Evolutionary conservation across 2,329 filamentous ascomycete genomes (phyloP).

Genomic region (Arthroderma uncinatum): DNA sequence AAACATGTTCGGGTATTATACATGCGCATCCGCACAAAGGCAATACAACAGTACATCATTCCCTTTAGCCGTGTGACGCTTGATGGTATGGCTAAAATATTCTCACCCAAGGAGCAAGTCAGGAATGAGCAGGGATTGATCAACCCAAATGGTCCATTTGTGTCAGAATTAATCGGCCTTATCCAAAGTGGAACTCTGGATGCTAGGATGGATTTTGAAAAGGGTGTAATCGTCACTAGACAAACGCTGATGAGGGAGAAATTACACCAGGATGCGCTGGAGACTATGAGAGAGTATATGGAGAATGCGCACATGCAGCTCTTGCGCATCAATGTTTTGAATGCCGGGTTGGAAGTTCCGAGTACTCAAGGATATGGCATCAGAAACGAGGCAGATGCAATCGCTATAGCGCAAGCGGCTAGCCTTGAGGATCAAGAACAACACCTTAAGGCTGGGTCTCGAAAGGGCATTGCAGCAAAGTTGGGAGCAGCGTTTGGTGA

Average conservation of each 20-base stretch:
- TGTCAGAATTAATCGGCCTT: slow-evolving; percentile 61
- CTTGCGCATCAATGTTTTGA: slow-evolving; percentile 62
- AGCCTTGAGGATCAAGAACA: not conserved
- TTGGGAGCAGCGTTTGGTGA: slow-evolving; percentile 1
- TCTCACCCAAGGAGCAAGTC: slow-evolving; percentile 51
- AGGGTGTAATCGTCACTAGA: slow-evolving; percentile 64
- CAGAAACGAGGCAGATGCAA: not conserved
- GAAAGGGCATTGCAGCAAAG: not conserved
- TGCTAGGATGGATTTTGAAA: slow-evolving; percentile 74
- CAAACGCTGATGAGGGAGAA: slow-evolving; percentile 54
- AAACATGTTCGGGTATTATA: slow-evolving; percentile 62
- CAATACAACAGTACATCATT: slow-evolving; percentile 83
- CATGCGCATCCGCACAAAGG: slow-evolving; percentile 68
- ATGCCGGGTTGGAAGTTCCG: slow-evolving; percentile 63
- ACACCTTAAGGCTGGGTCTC: not conserved
- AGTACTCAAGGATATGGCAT: slow-evolving; percentile 13
- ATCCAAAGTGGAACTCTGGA: slow-evolving; percentile 62
- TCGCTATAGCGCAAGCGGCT: not conserved
- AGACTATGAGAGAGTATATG: slow-evolving; percentile 60
- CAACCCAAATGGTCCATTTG: slow-evolving; percentile 25
- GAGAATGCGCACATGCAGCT: slow-evolving; percentile 64
- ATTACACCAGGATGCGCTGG: slow-evolving; percentile 59
- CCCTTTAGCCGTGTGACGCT: slow-evolving; percentile 83
- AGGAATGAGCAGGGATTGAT: slow-evolving; percentile 40
- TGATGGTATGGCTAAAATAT: slow-evolving; percentile 64